These are phyloP conservation scores for Myotisia sp. DNA, from an alignment of 2,329 filamentous ascomycete species.

Conservation along the genomic window DNA sequence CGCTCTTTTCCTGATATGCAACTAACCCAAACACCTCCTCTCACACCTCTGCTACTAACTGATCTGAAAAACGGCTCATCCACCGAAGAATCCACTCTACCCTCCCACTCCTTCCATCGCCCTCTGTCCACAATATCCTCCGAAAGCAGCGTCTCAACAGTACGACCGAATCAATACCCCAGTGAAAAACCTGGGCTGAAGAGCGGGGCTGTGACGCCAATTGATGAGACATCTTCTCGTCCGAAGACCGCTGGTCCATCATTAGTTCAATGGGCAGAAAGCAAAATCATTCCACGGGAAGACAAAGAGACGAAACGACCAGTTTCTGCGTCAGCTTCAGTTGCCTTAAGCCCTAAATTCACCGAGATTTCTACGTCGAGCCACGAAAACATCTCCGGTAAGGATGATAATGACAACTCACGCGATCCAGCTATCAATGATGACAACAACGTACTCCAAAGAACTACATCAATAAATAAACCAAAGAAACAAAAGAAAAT, in stretches of 20 bases:
- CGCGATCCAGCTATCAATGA: too few relatives aligned
- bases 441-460: too few relatives aligned
- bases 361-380: not conserved
- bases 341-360: conserved; percentile 7
- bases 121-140: conserved; percentile 74
- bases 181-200: conserved; percentile 40
- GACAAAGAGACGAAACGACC: conserved; percentile 23
- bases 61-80: not conserved
- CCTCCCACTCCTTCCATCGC: conserved; percentile 47
- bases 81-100: conserved; percentile 9
- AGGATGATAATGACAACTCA: too few relatives aligned
- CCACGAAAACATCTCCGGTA: not conserved
- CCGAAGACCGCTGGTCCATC: conserved; percentile 34
- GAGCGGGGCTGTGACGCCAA: conserved; percentile 10
- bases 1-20: conserved; percentile 21
- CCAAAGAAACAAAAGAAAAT: conserved; percentile 55
- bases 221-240: conserved; percentile 18
- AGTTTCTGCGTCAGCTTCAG: conserved; percentile 25
- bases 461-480: conserved; percentile 8
- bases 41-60: conserved; percentile 19
- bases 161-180: conserved; percentile 54
- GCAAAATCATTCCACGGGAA: conserved; percentile 12
- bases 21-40: conserved; percentile 19
- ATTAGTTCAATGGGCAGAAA: conserved; percentile 16
- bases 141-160: conserved; percentile 59